Conservation (phyloP, 345 rosid genomes). For the Gossypium arboreum region DNA sequence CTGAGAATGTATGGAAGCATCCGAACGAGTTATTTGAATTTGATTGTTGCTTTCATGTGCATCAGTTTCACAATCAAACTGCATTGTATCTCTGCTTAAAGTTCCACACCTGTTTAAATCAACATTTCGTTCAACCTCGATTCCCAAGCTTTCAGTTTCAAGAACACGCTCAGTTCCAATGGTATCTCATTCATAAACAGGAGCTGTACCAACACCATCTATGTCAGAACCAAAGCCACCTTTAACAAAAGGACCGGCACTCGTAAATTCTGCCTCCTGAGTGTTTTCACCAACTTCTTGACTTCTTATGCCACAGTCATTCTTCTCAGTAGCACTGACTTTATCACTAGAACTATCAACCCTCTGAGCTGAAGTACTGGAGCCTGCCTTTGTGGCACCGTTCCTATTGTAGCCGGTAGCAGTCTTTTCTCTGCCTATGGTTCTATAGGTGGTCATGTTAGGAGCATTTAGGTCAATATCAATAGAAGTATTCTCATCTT, state of each 20-base stretch:
- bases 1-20: constrained; percentile 23
- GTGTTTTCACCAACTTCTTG: constrained; percentile 67
- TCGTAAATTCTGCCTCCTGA: constrained; percentile 63
- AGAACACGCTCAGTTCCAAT: constrained; percentile 74
- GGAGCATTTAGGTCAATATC: constrained; percentile 54
- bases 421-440: constrained; percentile 28
- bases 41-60: constrained; percentile 40
- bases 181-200: constrained; percentile 50
- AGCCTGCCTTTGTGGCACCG: constrained; percentile 38
- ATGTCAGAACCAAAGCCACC: constrained; percentile 91
- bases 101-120: constrained; percentile 34
- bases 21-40: constrained; percentile 20
- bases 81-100: constrained; percentile 69
- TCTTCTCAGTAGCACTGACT: constrained; percentile 77
- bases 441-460: constrained; percentile 23
- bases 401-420: constrained; percentile 22
- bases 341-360: constrained; percentile 51
- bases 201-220: constrained; percentile 53
- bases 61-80: constrained; percentile 63
- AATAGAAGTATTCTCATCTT: constrained; percentile 61
- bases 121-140: constrained; percentile 33
- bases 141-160: constrained; percentile 70
- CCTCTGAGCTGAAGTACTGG: constrained; percentile 52
- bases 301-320: constrained; percentile 69
- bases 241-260: constrained; percentile 39